Conservation (phyloP, 2,329 filamentous ascomycete species). For the Lachnellula subtilissima region DNA sequence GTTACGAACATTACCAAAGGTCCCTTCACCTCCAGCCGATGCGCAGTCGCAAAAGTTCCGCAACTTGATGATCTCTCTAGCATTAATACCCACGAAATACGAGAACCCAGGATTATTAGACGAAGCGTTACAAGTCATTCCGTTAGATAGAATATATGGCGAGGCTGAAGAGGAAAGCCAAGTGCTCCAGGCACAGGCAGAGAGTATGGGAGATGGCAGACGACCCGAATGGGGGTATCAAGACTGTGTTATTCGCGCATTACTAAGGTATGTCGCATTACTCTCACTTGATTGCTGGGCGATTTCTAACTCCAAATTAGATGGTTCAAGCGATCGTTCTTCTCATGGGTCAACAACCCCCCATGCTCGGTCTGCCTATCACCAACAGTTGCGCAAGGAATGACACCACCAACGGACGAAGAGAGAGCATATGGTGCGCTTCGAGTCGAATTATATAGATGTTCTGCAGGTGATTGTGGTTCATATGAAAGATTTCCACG, state of each 20-base stretch:
- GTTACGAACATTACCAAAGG: constrained; percentile 59
- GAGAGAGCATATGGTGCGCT: constrained; percentile 84
- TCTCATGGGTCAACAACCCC: constrained; percentile 95
- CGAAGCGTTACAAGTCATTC: constrained; percentile 81
- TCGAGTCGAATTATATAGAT: constrained; percentile 85
- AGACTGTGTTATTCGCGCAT: constrained; percentile 86
- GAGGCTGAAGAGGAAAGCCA: constrained; percentile 93
- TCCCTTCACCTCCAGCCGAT: constrained; percentile 73
- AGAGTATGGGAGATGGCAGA: constrained; percentile 74
- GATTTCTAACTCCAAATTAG: constrained; percentile 38
- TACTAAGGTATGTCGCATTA: constrained; percentile 63
- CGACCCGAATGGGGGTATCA: constrained; percentile 94
- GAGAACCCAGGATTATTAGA: constrained; percentile 94
- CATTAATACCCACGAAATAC: constrained; percentile 85
- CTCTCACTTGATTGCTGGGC: constrained; percentile 8
- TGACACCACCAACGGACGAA: constrained; percentile 79
- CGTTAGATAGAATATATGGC: constrained; percentile 83
- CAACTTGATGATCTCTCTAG: constrained; percentile 79
- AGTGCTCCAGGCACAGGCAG: constrained; percentile 79
- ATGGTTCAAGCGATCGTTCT: constrained; percentile 96
- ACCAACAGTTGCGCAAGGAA: constrained; percentile 76
- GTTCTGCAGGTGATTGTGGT: constrained; percentile 69
- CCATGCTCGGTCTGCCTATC: constrained; percentile 76
- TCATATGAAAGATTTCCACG: constrained; percentile 85
- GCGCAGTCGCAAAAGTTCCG: constrained; percentile 67